These are phyloP conservation scores for Peziza echinospora DNA, from an alignment of 495 filamentous ascomycete species.

Conservation along the genomic window DNA sequence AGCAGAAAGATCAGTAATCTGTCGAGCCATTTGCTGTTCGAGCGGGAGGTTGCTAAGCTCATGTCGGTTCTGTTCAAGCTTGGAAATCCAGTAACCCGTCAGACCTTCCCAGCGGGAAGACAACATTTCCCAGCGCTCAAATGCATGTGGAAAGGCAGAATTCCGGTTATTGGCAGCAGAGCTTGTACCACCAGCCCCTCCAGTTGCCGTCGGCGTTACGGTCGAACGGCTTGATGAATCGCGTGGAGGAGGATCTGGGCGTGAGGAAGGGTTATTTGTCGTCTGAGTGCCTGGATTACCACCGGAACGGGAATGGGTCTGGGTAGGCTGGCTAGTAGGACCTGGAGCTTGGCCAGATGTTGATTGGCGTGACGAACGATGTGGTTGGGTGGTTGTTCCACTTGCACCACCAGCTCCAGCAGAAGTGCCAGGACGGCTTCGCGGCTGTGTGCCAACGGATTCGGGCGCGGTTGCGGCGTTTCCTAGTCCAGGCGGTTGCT, in stretches of 20 bases:
- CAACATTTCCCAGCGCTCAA: constrained; percentile 88
- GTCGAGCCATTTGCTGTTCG: constrained; percentile 68
- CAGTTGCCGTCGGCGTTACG: constrained; percentile 7
- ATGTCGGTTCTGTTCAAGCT: constrained; percentile 69
- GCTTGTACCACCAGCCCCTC: constrained; percentile 7
- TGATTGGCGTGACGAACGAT: too few relatives aligned
- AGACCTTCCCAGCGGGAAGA: constrained; percentile 97
- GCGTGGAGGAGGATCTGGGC: constrained; percentile 16
- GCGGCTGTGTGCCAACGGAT: too few relatives aligned
- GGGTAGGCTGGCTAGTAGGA: too few relatives aligned
- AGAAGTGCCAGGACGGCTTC: too few relatives aligned
- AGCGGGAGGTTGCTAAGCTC: constrained; percentile 64
- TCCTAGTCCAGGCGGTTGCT: background rate
- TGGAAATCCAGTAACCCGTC: constrained; percentile 89
- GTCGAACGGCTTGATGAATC: constrained; percentile 16
- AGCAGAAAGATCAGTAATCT: constrained; percentile 86
- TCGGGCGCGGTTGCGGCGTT: too few relatives aligned
- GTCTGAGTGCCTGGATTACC: too few relatives aligned
- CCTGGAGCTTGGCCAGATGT: too few relatives aligned
- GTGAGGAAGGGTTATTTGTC: too few relatives aligned
- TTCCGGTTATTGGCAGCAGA: constrained; percentile 22
- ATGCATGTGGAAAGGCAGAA: constrained; percentile 77
- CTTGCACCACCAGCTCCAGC: too few relatives aligned
- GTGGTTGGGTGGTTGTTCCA: too few relatives aligned
- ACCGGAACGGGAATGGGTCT: too few relatives aligned